A percentile compares a stretch with the other conserved stretches of the same genome.
Evolutionary conservation across 768 basidiomycete genomes (phyloP).

Genomic region (Botryobasidium botryosum): DNA sequence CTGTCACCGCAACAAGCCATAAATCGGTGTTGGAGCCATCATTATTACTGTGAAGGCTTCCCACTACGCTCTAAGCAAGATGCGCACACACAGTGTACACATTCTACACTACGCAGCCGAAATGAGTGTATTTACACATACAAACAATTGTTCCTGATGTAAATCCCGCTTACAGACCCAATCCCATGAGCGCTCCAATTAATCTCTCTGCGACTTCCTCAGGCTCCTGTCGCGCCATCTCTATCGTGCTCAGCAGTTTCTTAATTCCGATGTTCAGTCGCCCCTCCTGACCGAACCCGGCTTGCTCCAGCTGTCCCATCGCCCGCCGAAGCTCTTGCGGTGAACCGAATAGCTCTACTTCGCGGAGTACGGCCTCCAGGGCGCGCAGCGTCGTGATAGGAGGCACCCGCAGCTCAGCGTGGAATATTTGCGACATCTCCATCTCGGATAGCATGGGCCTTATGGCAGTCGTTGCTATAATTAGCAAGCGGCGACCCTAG

Average conservation of each 20-base stretch:
- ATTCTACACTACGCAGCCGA: too few relatives aligned
- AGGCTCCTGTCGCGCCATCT: constrained; percentile 96
- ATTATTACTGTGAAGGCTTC: too few relatives aligned
- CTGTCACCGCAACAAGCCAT: too few relatives aligned
- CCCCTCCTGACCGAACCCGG: constrained; percentile 44
- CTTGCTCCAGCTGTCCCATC: constrained; percentile 49
- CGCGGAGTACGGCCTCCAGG: constrained; percentile 61
- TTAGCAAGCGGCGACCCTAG: constrained; percentile 76
- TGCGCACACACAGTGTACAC: too few relatives aligned
- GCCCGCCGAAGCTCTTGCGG: constrained; percentile 38
- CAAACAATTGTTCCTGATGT: not conserved
- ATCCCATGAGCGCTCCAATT: constrained; percentile 17
- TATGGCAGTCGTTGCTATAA: constrained; percentile 85
- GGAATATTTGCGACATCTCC: constrained; percentile 78
- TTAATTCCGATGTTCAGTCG: constrained; percentile 78
- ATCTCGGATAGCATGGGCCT: constrained; percentile 73
- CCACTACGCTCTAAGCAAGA: too few relatives aligned
- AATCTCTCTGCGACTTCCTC: constrained; percentile 61
- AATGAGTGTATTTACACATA: too few relatives aligned
- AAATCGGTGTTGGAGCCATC: too few relatives aligned
- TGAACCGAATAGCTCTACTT: constrained; percentile 58
- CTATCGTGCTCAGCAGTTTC: constrained; percentile 75
- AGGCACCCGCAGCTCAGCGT: constrained; percentile 70
- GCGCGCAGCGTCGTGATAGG: constrained; percentile 55
- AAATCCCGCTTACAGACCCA: not conserved